Conservation (phyloP, 2,329 filamentous ascomycete species). For the Penicillium sp. region DNA sequence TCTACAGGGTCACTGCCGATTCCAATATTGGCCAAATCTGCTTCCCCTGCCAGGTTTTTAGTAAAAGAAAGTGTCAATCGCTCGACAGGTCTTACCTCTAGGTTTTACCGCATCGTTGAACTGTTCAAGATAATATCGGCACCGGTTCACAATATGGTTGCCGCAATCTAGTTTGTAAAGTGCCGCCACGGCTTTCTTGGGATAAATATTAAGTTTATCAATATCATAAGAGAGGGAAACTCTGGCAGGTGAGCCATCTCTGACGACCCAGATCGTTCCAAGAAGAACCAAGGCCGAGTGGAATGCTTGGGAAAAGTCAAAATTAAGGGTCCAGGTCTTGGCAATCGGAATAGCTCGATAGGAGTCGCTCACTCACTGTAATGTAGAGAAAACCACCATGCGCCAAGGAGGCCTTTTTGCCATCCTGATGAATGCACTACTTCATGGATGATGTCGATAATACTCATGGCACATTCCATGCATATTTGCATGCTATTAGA, state of each 20-base stretch:
- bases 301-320: background rate
- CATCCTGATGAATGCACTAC: conserved; percentile 18
- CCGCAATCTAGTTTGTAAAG: background rate
- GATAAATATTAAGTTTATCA: background rate
- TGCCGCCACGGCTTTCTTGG: background rate
- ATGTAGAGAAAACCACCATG: conserved; percentile 36
- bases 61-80: background rate
- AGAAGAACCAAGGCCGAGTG: background rate
- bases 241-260: background rate
- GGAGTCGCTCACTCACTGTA: conserved; percentile 27
- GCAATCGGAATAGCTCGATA: background rate
- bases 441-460: background rate
- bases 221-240: background rate
- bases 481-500: background rate
- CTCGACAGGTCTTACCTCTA: background rate
- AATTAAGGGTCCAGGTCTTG: background rate
- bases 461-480: background rate
- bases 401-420: conserved; percentile 25
- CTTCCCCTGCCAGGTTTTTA: background rate
- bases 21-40: background rate
- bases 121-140: background rate
- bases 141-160: background rate
- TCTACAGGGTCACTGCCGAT: background rate
- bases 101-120: background rate
- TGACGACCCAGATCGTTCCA: background rate